Evolutionary conservation across 257 asterid genomes (phyloP).

Genomic region (Echium plantagineum): DNA sequence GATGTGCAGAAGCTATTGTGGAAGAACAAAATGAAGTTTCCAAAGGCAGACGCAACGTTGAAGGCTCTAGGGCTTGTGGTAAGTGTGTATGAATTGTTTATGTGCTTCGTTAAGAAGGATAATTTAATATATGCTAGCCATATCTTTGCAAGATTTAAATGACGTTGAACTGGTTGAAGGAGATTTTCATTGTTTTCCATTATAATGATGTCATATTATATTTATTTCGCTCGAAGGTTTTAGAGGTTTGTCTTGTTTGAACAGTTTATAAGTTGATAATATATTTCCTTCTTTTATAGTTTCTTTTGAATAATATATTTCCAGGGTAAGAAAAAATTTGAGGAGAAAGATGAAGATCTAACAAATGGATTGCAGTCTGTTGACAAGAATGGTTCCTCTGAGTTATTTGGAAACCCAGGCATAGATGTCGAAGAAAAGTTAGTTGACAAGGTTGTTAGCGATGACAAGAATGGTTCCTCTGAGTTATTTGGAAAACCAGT

Average conservation of each 20-base stretch:
- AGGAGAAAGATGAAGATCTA: constrained; percentile 29
- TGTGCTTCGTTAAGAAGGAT: no score
- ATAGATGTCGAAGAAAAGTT: constrained; percentile 17
- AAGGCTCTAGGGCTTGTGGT: constrained; percentile 71
- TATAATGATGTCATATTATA: not conserved
- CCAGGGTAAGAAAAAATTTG: constrained; percentile 29
- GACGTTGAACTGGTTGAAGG: no score
- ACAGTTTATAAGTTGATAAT: no score
- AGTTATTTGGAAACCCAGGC: constrained; percentile 18
- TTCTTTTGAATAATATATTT: constrained; percentile 18
- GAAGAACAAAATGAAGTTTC: constrained; percentile 84
- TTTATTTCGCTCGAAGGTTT: not conserved
- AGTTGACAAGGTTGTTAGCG: no score
- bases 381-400: constrained; percentile 14
- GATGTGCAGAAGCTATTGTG: constrained; percentile 90
- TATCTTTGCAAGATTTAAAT: no score
- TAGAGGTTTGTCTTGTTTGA: no score
- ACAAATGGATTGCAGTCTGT: not conserved
- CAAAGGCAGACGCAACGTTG: constrained; percentile 66
- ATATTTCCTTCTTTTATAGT: no score
- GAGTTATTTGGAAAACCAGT: no score
- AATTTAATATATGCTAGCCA: no score
- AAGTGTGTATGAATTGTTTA: constrained; percentile 6
- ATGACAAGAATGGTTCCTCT: no score
- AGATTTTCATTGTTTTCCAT: no score